phyloP scores from a whole-genome alignment of 192 early-diverging fungal species.

The Linnemannia zychae region DNA sequence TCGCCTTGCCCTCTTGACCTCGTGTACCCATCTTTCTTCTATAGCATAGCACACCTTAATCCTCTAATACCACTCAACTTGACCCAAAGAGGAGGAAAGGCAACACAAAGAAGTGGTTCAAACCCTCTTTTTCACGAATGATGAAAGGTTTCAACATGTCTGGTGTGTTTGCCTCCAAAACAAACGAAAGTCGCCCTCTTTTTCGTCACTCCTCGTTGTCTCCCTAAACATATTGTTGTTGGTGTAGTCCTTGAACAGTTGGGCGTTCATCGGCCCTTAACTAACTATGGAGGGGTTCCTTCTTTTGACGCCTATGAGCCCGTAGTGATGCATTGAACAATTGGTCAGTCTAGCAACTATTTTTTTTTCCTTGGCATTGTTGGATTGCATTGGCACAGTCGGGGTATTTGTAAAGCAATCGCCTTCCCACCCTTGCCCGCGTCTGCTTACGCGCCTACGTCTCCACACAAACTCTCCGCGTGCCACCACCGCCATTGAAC shows the following conservation, averaged over 20 bases:
- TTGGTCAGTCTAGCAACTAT: not conserved
- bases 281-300: not conserved
- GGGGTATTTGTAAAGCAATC: not conserved
- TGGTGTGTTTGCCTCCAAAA: slow-evolving; percentile 1
- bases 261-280: not conserved
- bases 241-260: not conserved
- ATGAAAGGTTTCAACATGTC: not conserved
- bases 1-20: not conserved
- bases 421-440: not conserved
- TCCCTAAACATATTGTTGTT: no score
- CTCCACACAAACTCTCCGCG: not conserved
- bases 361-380: no score
- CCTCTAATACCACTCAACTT: not conserved
- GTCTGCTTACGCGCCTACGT: not conserved
- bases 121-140: not conserved
- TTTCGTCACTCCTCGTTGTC: not conserved
- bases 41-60: not conserved
- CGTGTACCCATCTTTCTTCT: not conserved
- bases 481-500: not conserved
- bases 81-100: not conserved
- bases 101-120: not conserved
- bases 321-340: not conserved
- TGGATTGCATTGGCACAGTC: not conserved
- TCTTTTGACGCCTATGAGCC: not conserved
- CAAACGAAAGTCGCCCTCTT: not conserved